Base-by-base conservation (phyloP, 192 early-diverging fungal species). In the Paraglomus occultum region DNA sequence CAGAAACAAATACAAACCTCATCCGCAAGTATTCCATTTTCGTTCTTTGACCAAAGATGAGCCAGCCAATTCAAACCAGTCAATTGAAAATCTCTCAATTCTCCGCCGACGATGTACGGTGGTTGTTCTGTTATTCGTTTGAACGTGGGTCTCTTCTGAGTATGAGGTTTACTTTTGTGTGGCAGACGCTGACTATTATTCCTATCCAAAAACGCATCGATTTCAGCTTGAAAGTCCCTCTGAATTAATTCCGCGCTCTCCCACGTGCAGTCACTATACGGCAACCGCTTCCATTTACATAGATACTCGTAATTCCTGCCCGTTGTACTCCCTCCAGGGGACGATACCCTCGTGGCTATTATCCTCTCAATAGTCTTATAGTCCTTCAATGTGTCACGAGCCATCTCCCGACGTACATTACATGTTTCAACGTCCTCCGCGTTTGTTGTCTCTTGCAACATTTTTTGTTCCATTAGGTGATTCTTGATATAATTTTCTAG, bases 21-120 rank as follows among this genome's bases (percentile, higher is more conserved):
- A 73, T 98, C 96, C 0, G 96, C 98, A 43, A 98, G 71, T 68
- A 99, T 98, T 5, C 96, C 98, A 73, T 98, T 98, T 75, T 94
- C 84, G 79, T 97, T 93, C 57, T 86, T 84, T 71, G 93, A 91
- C 96, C 96, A 99, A 49, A 98, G 79, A 64, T 90, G 85, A 4
- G 93, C 94, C 89, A 96, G 92, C 98, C 98, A 99, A 77, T 96
- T 98, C 47, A 99, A 78, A 44, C 95, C 95, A 22, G 89, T 86
- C 49, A 97, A 71, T 78, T 99, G 98, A 75, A 98, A 99, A 71
- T 98, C 95, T 44, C 96, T 87, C 53, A 99, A 84, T 59, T 93
- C 82, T 14, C 96, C 95, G 44, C 94, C 94, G 0, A 71, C 71
- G 68, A 98, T 77, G 72, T 91, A 98, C 23, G 80, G 81, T 0